Percentiles rank a stretch among this genome's conserved stretches.
Conservation (phyloP, 306 rosid species). For the Trifolium dubium region DNA sequence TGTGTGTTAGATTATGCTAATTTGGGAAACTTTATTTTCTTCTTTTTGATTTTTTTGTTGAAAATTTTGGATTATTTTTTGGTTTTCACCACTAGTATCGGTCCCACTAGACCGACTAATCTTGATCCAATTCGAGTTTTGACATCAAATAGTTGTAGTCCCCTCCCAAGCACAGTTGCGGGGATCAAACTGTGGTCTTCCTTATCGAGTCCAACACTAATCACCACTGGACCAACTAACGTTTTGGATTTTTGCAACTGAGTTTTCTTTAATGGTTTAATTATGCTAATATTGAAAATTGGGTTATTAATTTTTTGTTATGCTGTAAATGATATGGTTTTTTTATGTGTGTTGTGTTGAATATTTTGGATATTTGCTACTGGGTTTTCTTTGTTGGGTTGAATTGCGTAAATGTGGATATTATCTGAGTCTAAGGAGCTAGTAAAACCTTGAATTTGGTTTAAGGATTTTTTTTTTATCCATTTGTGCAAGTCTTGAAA, state of each 20-base stretch:
- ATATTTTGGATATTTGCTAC: neutral
- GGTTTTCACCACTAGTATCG: too few species aligned
- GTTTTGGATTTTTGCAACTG: neutral
- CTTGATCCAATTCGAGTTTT: too few species aligned
- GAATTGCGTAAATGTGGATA: neutral
- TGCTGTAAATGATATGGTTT: neutral
- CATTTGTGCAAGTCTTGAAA: neutral
- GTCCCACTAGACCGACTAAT: too few species aligned
- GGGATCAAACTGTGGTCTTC: too few species aligned
- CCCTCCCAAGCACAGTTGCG: too few species aligned
- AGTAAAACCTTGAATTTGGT: slow-evolving; percentile 52
- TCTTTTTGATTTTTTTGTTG: neutral
- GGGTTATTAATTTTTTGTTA: neutral
- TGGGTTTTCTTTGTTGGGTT: neutral
- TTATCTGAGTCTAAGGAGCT: slow-evolving; percentile 49
- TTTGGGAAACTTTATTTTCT: neutral
- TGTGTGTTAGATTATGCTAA: neutral
- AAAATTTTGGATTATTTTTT: neutral
- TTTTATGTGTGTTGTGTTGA: neutral
- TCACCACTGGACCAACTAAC: too few species aligned
- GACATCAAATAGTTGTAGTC: too few species aligned
- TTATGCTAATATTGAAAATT: neutral
- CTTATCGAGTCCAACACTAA: too few species aligned
- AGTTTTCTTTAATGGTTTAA: slow-evolving; percentile 7
- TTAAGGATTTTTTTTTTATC: neutral